Conservation (phyloP, 805 yeast genomes). For the Jamesozyma gamospora region DNA sequence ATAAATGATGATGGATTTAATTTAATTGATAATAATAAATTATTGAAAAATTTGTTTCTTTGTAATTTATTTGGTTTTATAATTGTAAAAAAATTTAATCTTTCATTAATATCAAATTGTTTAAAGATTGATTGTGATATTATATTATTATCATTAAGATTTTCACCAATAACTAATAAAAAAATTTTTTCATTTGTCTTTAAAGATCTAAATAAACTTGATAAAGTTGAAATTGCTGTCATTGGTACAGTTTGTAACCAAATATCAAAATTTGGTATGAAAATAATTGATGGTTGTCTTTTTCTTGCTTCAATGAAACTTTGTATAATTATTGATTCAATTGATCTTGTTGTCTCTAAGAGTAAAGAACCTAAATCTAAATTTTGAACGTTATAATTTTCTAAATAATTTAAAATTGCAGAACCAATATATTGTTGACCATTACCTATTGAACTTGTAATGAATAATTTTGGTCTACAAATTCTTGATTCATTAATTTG, state of each 20-base stretch:
- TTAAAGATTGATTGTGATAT: constrained; percentile 23
- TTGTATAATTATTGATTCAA: constrained; percentile 78
- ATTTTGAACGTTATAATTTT: constrained; percentile 82
- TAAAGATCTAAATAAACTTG: constrained; percentile 57
- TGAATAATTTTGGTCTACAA: constrained; percentile 70
- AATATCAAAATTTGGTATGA: constrained; percentile 70
- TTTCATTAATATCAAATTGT: constrained; percentile 16
- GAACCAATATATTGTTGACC: constrained; percentile 83
- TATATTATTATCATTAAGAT: constrained; percentile 32
- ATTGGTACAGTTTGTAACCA: constrained; percentile 63
- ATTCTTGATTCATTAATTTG: constrained; percentile 48
- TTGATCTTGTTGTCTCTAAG: constrained; percentile 68
- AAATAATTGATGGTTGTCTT: constrained; percentile 79
- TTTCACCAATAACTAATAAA: constrained; percentile 62
- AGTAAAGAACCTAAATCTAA: constrained; percentile 70
- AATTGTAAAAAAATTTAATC: constrained; percentile 38
- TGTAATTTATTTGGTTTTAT: constrained; percentile 40
- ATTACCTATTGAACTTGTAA: constrained; percentile 65
- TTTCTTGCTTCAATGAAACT: constrained; percentile 78
- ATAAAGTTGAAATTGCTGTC: constrained; percentile 61
- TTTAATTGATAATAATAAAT: constrained; percentile 42
- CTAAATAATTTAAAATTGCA: constrained; percentile 72
- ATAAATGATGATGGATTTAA: constrained; percentile 67
- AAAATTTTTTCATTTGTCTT: constrained; percentile 64
- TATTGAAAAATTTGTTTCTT: constrained; percentile 47